phyloP scores from a whole-genome alignment of 805 yeast genomes.

The Sugiyamaella valdiviana region DNA sequence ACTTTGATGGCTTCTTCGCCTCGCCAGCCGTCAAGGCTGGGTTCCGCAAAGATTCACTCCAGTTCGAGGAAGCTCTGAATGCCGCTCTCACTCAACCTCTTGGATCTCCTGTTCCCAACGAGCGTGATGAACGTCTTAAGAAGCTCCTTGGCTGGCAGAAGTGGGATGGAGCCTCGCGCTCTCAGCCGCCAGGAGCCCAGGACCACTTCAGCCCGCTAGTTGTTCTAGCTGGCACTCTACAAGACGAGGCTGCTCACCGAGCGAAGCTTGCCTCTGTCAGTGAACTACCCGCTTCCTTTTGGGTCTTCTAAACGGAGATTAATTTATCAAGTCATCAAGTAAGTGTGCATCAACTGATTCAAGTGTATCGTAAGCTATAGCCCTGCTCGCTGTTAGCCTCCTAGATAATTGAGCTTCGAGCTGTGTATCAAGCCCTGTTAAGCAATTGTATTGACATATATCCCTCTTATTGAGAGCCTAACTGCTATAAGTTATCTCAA shows the following conservation, averaged over 20 bases:
- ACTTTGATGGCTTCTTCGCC: conserved; percentile 4
- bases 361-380: too few species aligned
- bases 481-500: too few species aligned
- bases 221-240: conserved; percentile 9
- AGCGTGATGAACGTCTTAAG: not conserved
- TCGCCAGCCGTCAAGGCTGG: not conserved
- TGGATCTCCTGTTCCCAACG: not conserved
- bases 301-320: conserved; percentile 6
- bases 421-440: too few species aligned
- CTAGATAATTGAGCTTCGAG: too few species aligned
- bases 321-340: too few species aligned
- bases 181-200: conserved; percentile 4
- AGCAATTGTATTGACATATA: too few species aligned
- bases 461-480: too few species aligned
- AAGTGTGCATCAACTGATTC: too few species aligned
- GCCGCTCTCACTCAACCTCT: not conserved
- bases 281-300: conserved; percentile 7
- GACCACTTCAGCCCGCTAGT: conserved; percentile 12
- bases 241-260: not conserved
- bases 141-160: conserved; percentile 4
- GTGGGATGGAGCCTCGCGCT: conserved; percentile 6
- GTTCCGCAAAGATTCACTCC: not conserved
- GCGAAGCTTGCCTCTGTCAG: not conserved
- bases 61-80: conserved; percentile 1
- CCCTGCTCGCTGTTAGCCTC: too few species aligned